Evolutionary conservation across 495 filamentous ascomycete genomes (phyloP), one percentile per base, ranked within the genome.

Genomic region (Xylaria cubensis): DNA sequence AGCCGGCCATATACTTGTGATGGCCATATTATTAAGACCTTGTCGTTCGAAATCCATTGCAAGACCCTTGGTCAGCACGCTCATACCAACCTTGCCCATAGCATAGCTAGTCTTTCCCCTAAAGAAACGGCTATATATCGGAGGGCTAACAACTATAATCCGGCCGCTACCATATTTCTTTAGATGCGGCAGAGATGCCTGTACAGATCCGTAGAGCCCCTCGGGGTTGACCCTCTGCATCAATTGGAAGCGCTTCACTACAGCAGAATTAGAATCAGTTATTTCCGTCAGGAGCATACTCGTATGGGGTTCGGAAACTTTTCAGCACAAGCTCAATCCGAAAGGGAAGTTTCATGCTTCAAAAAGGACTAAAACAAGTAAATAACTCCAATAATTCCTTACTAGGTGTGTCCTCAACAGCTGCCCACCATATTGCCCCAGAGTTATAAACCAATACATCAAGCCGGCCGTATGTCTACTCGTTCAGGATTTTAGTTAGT

Each of bases 51-150:
- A 93, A 76, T 97, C 94, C 91, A 96, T 93, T 3, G 90, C 94
- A 29, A 97, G 80, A 4, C 93, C 94, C 74, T 92, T 93, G 0
- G 91, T 92, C 48, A 97, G 75, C 19, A 95, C 92, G 78, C 88
- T 91, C 94, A 97, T 97, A 19, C 84, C 92, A 19, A 95, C 88
- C 77, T 97, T 97, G 64, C 92, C 92, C 85, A 96, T 91, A 0
- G 94, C 93, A 82, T 97, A 97, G 21, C 91, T 92, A 1, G 92
- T 93, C 86, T 97, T 97, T 12, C 94, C 94, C 3, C 92, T 79
- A 76, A 95, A 95, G 79, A 97, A 97, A 21, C 94, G 85, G 59
- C 87, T 91, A 75, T 97, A 97, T 68, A 97, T 94, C 0, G 94
- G 94, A 56, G 94, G 94, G 70, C 89, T 91, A 29, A 97, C 92